Percentiles rank a stretch among this genome's conserved stretches.
Conservation (phyloP, 352 stramenopile species). For the Phytophthora tentaculata region DNA sequence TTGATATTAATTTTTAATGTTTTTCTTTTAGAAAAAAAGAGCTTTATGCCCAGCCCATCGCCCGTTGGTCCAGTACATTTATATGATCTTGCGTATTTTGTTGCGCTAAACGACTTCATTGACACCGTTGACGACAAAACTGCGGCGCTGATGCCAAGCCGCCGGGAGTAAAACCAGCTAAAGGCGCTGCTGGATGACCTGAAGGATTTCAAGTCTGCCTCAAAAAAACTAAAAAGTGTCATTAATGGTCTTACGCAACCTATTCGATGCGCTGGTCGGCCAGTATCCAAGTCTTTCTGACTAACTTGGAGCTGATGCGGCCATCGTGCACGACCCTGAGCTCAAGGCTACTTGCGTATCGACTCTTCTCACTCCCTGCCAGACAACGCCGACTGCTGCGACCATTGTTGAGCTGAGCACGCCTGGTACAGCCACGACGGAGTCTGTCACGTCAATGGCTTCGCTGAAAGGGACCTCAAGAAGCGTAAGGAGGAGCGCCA, state of each 20-base stretch:
- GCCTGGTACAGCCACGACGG: neutral
- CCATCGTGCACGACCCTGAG: neutral
- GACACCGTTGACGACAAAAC: neutral
- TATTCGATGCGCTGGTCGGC: neutral
- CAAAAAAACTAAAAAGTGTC: constrained; percentile 5
- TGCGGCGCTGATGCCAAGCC: constrained; percentile 1
- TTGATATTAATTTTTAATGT: neutral
- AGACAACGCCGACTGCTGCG: neutral
- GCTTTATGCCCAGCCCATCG: neutral
- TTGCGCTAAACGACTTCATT: neutral
- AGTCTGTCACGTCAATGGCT: neutral
- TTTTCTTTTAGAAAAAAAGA: neutral
- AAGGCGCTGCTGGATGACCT: neutral
- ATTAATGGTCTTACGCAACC: neutral
- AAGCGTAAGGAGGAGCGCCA: neutral
- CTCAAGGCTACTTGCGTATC: neutral
- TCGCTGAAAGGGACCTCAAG: neutral
- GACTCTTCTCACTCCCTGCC: neutral
- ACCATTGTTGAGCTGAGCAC: neutral
- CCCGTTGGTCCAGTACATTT: constrained; percentile 2
- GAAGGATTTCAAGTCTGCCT: neutral
- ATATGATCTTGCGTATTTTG: neutral
- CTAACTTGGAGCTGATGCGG: neutral
- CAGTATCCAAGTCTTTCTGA: neutral
- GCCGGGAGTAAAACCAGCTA: neutral